phyloP scores from a whole-genome alignment of 495 filamentous ascomycete genomes.

The Barbatosphaeria neglecta region DNA sequence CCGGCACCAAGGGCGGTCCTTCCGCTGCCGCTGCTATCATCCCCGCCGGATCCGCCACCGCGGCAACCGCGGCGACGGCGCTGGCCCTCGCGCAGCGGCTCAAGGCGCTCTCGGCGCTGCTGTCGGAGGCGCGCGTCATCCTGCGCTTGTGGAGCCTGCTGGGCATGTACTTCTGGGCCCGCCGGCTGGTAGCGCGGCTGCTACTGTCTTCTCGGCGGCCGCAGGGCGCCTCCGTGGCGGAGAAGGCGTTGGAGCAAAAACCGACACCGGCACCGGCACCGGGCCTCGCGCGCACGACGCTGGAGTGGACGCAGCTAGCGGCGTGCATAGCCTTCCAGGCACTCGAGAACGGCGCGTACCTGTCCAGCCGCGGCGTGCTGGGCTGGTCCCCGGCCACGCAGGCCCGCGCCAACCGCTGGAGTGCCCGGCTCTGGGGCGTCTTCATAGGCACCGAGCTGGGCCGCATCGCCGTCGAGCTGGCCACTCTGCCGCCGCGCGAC shows the following conservation, averaged over 20 bases:
- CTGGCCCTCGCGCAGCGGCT: constrained; percentile 30
- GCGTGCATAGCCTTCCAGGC: constrained; percentile 59
- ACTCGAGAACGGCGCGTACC: constrained; percentile 75
- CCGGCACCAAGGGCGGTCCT: constrained; percentile 6
- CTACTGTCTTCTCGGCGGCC: constrained; percentile 2
- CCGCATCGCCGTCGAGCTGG: constrained; percentile 42
- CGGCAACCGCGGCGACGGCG: constrained; percentile 29
- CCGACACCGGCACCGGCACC: constrained; percentile 3
- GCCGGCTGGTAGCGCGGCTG: constrained; percentile 30
- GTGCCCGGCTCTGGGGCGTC: constrained; percentile 64
- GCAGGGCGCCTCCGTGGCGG: background rate
- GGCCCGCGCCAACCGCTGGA: constrained; percentile 56
- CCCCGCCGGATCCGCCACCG: too few species aligned
- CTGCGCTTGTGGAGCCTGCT: constrained; percentile 70
- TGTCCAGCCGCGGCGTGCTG: constrained; percentile 58
- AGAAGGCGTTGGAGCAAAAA: constrained; percentile 7
- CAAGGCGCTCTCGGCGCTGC: constrained; percentile 37
- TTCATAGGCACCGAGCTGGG: constrained; percentile 69
- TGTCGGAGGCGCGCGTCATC: constrained; percentile 59
- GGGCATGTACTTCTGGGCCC: constrained; percentile 64
- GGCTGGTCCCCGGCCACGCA: constrained; percentile 40
- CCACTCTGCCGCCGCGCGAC: too few species aligned
- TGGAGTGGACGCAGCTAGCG: constrained; percentile 58
- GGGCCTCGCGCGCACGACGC: constrained; percentile 28
- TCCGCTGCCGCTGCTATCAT: too few species aligned